Evolutionary conservation across 1,284 basidiomycete species (phyloP).

Genomic region (Cryptococcus floricola): DNA sequence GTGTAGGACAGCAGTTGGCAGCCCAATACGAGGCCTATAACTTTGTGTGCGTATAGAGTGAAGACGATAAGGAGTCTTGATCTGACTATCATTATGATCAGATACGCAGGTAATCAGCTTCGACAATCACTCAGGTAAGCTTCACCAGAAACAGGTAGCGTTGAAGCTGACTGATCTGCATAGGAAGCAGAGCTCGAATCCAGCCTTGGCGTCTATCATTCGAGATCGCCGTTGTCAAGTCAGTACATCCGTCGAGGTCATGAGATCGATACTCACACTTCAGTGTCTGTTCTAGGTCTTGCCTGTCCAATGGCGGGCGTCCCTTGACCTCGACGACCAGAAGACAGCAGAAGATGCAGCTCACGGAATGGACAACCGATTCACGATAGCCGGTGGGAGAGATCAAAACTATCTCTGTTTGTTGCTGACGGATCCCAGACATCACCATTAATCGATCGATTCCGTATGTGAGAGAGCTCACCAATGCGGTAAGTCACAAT

Average conservation of each 20-base stretch:
- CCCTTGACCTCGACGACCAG: slow-evolving; percentile 50
- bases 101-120: slow-evolving; percentile 53
- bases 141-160: neutral
- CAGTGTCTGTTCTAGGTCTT: slow-evolving; percentile 46
- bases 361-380: slow-evolving; percentile 52
- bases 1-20: slow-evolving; percentile 48
- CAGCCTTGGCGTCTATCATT: slow-evolving; percentile 51
- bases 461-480: slow-evolving; percentile 53
- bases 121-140: slow-evolving; percentile 49
- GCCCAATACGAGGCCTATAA: slow-evolving; percentile 53
- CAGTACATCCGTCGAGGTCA: neutral
- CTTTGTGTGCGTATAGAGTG: slow-evolving; percentile 41
- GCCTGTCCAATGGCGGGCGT: slow-evolving; percentile 57
- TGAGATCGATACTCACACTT: neutral
- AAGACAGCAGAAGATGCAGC: slow-evolving; percentile 49
- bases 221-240: slow-evolving; percentile 50
- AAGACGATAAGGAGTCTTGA: neutral
- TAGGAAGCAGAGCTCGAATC: slow-evolving; percentile 50
- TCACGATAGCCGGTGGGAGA: slow-evolving; percentile 49
- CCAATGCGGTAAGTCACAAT: slow-evolving; percentile 48
- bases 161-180: neutral
- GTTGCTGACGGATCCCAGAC: slow-evolving; percentile 26
- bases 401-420: neutral
- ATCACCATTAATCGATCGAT: slow-evolving; percentile 54
- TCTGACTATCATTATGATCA: neutral